Evolutionary conservation across 306 rosid species (phyloP).

Genomic region (Vicia faba): DNA sequence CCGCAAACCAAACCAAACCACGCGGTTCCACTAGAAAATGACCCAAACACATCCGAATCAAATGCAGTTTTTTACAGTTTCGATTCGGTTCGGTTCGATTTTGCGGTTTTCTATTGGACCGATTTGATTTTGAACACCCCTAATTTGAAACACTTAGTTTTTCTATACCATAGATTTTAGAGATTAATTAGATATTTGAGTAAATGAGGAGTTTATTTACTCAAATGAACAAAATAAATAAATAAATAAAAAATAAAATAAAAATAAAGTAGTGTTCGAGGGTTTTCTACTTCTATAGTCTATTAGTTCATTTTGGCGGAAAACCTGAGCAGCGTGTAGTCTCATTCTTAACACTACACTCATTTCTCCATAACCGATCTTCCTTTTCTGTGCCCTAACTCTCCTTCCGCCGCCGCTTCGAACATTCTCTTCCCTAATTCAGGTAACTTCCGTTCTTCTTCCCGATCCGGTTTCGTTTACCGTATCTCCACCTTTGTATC

Average conservation of each 20-base stretch:
- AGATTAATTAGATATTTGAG: too few relatives aligned
- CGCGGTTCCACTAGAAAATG: too few relatives aligned
- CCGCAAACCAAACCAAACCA: too few relatives aligned
- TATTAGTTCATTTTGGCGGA: conserved; percentile 39
- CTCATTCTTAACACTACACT: neutral
- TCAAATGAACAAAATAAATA: too few relatives aligned
- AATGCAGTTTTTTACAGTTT: too few relatives aligned
- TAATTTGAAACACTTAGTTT: too few relatives aligned
- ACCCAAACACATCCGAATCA: too few relatives aligned
- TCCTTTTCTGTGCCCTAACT: conserved; percentile 32
- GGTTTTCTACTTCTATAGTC: conserved; percentile 41
- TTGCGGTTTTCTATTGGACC: too few relatives aligned
- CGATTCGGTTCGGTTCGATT: too few relatives aligned
- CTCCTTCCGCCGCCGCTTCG: conserved; percentile 19
- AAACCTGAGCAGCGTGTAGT: neutral
- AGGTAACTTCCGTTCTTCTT: conserved; percentile 30
- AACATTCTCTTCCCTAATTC: conserved; percentile 12
- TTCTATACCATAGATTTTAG: too few relatives aligned
- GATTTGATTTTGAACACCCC: too few relatives aligned
- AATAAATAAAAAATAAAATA: neutral
- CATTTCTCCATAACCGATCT: conserved; percentile 27
- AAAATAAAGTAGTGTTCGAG: conserved; percentile 20
- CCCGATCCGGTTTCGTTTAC: conserved; percentile 26
- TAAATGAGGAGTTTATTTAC: too few relatives aligned
- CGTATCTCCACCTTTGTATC: conserved; percentile 8